phyloP scores from a whole-genome alignment of 495 filamentous ascomycete genomes.

The Antarctomyces pellizariae region DNA sequence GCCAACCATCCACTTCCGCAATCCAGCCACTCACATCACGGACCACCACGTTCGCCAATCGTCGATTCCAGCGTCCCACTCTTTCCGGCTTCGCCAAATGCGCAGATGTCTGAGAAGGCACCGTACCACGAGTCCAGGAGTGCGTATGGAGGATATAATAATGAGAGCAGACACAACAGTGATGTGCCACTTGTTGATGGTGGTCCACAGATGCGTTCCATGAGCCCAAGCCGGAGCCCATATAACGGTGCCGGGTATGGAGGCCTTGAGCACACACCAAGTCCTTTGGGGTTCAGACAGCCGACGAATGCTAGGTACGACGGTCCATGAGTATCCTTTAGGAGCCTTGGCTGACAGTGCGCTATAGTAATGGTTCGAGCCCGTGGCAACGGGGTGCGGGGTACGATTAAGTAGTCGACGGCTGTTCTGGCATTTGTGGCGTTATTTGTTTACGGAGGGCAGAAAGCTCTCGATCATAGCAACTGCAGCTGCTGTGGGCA shows the following conservation, averaged over 20 bases:
- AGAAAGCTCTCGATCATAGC: too few species aligned
- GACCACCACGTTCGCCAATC: slow-evolving; percentile 31
- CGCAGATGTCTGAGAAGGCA: slow-evolving; percentile 5
- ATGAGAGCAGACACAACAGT: slow-evolving; percentile 5
- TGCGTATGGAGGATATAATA: slow-evolving; percentile 4
- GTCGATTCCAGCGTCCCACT: slow-evolving; percentile 39
- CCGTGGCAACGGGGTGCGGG: slow-evolving; percentile 32
- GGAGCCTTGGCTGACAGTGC: slow-evolving; percentile 7
- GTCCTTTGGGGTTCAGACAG: slow-evolving; percentile 16
- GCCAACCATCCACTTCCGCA: slow-evolving; percentile 16
- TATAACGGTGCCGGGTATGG: slow-evolving; percentile 6
- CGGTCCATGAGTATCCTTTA: background rate
- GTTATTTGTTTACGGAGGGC: too few species aligned
- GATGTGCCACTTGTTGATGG: slow-evolving; percentile 3
- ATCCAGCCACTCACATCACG: slow-evolving; percentile 10
- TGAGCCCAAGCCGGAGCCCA: slow-evolving; percentile 7
- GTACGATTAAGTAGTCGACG: too few species aligned
- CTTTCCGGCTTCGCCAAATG: slow-evolving; percentile 20
- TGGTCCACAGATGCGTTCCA: slow-evolving; percentile 4
- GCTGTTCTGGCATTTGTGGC: too few species aligned
- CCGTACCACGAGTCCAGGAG: slow-evolving; percentile 7
- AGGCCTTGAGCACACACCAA: slow-evolving; percentile 15
- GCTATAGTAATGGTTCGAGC: slow-evolving; percentile 12
- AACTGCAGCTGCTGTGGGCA: too few species aligned
- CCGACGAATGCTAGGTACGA: slow-evolving; percentile 26